Conservation (phyloP, 2,329 filamentous ascomycete genomes). For the Graphilbum fragrans region DNA sequence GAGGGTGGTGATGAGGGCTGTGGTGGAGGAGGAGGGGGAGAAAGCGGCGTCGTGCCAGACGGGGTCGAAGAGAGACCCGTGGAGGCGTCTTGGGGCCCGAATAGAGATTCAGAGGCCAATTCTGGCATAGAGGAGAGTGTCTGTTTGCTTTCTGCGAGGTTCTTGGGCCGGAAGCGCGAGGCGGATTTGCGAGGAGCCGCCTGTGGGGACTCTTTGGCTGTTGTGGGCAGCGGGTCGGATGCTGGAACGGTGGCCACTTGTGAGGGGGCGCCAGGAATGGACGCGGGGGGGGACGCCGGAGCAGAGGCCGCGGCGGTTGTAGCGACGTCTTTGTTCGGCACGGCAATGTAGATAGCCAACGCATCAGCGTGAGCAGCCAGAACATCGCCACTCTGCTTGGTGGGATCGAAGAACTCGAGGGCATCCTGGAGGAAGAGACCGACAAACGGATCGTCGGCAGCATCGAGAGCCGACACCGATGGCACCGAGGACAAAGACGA, state of each 20-base stretch:
- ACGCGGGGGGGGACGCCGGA: too few relatives aligned
- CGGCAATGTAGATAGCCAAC: conserved; percentile 24
- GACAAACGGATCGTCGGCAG: conserved; percentile 41
- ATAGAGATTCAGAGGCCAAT: too few relatives aligned
- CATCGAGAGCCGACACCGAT: conserved; percentile 49
- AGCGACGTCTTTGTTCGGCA: conserved; percentile 9
- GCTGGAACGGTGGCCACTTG: neutral
- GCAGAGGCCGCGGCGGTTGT: neutral
- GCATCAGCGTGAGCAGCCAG: conserved; percentile 48
- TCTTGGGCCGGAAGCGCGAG: too few relatives aligned
- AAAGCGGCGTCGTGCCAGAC: neutral
- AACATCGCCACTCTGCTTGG: conserved; percentile 41
- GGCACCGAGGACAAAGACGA: too few relatives aligned
- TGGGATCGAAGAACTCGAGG: conserved; percentile 51
- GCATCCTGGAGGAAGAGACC: conserved; percentile 41
- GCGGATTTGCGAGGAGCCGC: neutral
- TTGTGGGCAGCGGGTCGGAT: neutral
- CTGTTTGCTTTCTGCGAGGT: too few relatives aligned
- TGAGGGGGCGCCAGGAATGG: too few relatives aligned
- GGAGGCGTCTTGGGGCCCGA: too few relatives aligned
- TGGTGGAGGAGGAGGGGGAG: neutral
- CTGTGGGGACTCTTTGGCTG: neutral
- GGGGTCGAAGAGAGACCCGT: too few relatives aligned
- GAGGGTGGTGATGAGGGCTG: neutral
- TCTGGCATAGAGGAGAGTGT: too few relatives aligned